These are phyloP conservation scores for Rhodosporidiobolus sp. DNA, from an alignment of 768 basidiomycete species.

Conservation along the genomic window DNA sequence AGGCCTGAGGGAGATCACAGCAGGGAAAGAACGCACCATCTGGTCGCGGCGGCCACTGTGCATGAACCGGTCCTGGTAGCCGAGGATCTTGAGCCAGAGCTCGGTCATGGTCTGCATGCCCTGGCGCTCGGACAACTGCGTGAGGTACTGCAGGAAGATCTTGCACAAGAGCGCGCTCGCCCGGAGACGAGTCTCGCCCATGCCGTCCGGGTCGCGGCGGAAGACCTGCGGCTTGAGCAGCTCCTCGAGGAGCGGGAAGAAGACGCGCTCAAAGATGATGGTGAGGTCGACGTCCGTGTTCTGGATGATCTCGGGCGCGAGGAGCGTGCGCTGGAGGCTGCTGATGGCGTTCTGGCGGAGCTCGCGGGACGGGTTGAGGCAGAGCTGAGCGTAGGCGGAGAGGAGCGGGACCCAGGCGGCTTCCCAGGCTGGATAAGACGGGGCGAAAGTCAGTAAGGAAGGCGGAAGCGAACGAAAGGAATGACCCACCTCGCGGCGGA, in stretches of 20 bases:
- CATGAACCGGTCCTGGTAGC: slow-evolving; percentile 84
- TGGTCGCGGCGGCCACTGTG: slow-evolving; percentile 77
- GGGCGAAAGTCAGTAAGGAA: neutral
- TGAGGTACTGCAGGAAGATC: slow-evolving; percentile 79
- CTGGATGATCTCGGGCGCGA: slow-evolving; percentile 67
- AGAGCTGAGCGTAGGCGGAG: slow-evolving; percentile 70
- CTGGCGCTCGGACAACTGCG: slow-evolving; percentile 41
- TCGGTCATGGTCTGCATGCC: slow-evolving; percentile 60
- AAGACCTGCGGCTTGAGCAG: slow-evolving; percentile 78
- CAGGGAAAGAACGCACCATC: slow-evolving; percentile 60
- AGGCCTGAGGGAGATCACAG: neutral
- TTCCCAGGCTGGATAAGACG: slow-evolving; percentile 62
- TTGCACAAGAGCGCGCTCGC: slow-evolving; percentile 84
- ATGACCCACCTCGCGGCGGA: slow-evolving; percentile 48
- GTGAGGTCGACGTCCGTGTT: slow-evolving; percentile 66
- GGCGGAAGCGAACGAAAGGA: too few species aligned
- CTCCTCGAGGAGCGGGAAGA: slow-evolving; percentile 90
- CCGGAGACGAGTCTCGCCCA: slow-evolving; percentile 84
- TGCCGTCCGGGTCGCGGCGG: slow-evolving; percentile 70
- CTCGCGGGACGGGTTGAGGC: slow-evolving; percentile 75
- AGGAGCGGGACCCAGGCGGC: slow-evolving; percentile 72
- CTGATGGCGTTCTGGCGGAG: slow-evolving; percentile 75
- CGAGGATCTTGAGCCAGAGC: slow-evolving; percentile 84
- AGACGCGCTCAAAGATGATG: slow-evolving; percentile 79
- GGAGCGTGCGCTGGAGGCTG: slow-evolving; percentile 76